Conservation (phyloP, 2,329 filamentous ascomycete species). For the Paecilomyces niveus region DNA sequence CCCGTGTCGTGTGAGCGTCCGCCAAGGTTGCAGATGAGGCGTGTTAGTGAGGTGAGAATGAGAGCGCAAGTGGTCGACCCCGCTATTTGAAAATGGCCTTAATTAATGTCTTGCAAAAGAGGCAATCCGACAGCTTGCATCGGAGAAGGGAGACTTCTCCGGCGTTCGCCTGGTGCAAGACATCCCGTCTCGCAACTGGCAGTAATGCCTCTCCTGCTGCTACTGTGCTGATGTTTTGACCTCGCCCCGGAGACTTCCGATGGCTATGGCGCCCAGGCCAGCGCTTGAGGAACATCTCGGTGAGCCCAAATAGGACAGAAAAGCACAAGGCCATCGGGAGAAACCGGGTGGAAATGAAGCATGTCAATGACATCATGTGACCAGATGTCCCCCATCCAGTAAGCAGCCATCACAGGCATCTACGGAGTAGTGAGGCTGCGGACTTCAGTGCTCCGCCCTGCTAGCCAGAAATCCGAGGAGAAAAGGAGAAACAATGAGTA, state of each 20-base stretch:
- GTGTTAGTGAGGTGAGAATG: too few relatives aligned
- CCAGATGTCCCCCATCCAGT: too few relatives aligned
- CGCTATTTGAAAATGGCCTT: not conserved
- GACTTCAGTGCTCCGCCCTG: not conserved
- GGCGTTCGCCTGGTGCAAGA: not conserved
- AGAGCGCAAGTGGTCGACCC: not conserved
- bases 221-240: too few relatives aligned
- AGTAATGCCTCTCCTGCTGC: too few relatives aligned
- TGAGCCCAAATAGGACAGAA: not conserved
- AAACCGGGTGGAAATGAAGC: not conserved
- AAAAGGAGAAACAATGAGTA: not conserved
- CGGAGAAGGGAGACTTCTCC: not conserved
- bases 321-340: not conserved
- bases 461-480: not conserved
- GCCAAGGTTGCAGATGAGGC: not conserved
- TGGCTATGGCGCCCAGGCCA: not conserved
- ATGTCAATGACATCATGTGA: not conserved
- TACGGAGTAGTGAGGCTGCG: not conserved
- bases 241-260: not conserved
- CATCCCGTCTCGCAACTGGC: too few relatives aligned
- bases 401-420: not conserved
- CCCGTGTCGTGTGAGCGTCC: not conserved
- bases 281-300: not conserved
- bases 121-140: not conserved
- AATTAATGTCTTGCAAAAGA: not conserved